Evolutionary conservation across 345 rosid genomes (phyloP).

Genomic region (Eucalyptus cloeziana): DNA sequence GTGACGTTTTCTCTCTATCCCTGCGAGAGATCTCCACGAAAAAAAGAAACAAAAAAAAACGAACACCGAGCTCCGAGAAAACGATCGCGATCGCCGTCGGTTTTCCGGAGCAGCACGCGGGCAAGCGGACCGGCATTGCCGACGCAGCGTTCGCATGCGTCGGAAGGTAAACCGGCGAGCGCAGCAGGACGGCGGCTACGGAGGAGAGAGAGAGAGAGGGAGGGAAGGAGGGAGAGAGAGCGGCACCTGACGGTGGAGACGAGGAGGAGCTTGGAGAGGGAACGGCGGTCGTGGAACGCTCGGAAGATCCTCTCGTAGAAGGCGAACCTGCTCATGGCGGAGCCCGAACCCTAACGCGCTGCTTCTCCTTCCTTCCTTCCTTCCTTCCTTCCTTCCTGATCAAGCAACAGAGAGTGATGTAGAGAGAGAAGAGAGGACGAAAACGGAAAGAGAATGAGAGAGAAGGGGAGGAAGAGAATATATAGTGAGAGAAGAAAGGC

Average conservation of each 20-base stretch:
- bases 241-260: constrained; percentile 36
- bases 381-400: neutral
- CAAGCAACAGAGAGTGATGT: neutral
- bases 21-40: neutral
- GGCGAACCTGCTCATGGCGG: neutral
- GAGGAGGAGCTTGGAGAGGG: constrained; percentile 35
- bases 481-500: neutral
- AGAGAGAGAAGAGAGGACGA: neutral
- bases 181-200: neutral
- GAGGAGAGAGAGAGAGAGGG: too few relatives aligned
- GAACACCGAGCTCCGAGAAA: neutral
- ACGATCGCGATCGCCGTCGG: neutral
- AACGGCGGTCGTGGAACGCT: constrained; percentile 28
- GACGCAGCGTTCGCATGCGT: neutral
- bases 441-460: neutral
- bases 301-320: constrained; percentile 24
- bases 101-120: neutral
- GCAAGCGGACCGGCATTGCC: neutral
- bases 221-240: neutral
- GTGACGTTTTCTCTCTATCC: neutral
- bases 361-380: neutral
- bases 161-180: neutral
- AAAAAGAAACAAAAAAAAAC: too few relatives aligned
- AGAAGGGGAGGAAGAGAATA: neutral
- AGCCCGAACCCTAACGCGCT: neutral